Conservation (phyloP, 2,329 filamentous ascomycete species). For the Emmonsiellopsis sp. region DNA sequence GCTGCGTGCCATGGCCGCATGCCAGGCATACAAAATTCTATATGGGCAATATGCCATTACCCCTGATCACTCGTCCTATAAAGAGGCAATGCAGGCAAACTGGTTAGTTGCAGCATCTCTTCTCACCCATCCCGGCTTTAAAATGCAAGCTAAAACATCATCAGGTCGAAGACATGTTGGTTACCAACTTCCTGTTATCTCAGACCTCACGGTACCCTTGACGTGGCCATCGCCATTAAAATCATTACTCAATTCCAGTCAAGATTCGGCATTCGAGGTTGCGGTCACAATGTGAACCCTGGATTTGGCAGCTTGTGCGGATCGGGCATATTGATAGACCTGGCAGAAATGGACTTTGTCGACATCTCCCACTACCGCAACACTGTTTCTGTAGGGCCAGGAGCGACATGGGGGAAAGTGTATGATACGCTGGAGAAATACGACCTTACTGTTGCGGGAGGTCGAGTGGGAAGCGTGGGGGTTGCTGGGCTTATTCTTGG, state of each 20-base stretch:
- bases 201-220: not conserved
- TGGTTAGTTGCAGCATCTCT: no score
- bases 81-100: no score
- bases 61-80: no score
- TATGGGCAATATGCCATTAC: no score
- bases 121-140: not conserved
- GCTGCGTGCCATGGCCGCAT: no score
- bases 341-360: not conserved
- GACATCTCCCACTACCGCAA: not conserved
- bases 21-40: no score
- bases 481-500: conserved; percentile 13
- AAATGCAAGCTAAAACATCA: not conserved
- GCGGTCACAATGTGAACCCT: not conserved
- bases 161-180: not conserved
- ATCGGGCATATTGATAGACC: not conserved
- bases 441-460: conserved; percentile 12
- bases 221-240: not conserved
- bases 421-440: conserved; percentile 2
- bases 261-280: not conserved
- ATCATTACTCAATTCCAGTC: not conserved
- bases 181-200: not conserved
- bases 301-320: not conserved
- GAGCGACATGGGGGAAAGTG: not conserved
- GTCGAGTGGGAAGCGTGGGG: conserved; percentile 12
- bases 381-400: not conserved